Percentiles rank a stretch among this genome's conserved stretches.
phyloP scores from a whole-genome alignment of 116 monocot species.

The Dioscorea cayenensis region DNA sequence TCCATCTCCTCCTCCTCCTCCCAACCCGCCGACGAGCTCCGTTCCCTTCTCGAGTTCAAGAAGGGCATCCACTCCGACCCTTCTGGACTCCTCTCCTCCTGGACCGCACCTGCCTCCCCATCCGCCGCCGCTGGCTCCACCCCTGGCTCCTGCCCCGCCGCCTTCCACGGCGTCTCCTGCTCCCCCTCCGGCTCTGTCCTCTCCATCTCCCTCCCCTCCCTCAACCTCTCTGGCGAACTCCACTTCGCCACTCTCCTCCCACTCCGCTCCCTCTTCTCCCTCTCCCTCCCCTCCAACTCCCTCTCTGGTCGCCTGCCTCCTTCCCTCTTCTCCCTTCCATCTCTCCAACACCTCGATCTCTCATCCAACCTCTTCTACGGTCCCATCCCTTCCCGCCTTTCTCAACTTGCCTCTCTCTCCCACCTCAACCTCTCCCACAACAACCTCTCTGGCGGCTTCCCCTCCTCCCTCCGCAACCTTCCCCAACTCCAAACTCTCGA shows the following conservation, averaged over 20 bases:
- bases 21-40: constrained; percentile 31
- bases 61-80: constrained; percentile 63
- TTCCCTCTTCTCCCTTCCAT: constrained; percentile 15
- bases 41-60: constrained; percentile 72
- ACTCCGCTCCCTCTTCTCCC: constrained; percentile 25
- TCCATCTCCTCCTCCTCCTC: constrained; percentile 10
- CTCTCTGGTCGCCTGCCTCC: constrained; percentile 33
- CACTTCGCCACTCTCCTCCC: constrained; percentile 23
- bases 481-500: constrained; percentile 62
- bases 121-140: neutral
- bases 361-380: constrained; percentile 30
- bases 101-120: constrained; percentile 20
- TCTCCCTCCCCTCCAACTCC: constrained; percentile 40
- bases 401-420: neutral
- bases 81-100: constrained; percentile 25
- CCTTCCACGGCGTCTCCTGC: constrained; percentile 55
- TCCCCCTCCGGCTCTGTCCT: constrained; percentile 36
- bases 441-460: constrained; percentile 33
- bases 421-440: constrained; percentile 4
- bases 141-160: constrained; percentile 25
- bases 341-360: constrained; percentile 47
- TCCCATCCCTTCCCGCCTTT: neutral
- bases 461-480: constrained; percentile 36
- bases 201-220: constrained; percentile 32
- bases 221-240: constrained; percentile 43